These are phyloP conservation scores for Colletotrichum cereale DNA, from an alignment of 2,329 filamentous ascomycete species.

Conservation along the genomic window DNA sequence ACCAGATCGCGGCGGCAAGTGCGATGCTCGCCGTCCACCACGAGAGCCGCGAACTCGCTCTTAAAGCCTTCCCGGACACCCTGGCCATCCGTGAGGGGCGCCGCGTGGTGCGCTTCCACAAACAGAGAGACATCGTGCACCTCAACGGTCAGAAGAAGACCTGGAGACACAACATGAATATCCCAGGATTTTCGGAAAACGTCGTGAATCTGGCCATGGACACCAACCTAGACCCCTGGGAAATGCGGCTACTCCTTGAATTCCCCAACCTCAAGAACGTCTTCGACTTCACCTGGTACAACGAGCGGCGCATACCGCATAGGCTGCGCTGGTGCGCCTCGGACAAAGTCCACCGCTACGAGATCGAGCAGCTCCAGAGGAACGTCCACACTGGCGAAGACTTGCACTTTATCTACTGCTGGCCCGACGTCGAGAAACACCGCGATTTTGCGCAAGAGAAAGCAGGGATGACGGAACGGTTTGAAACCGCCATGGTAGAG, in stretches of 20 bases:
- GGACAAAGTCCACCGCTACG: conserved; percentile 46
- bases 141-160: conserved; percentile 16
- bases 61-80: conserved; percentile 49
- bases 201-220: conserved; percentile 48
- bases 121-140: conserved; percentile 48
- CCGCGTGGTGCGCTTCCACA: conserved; percentile 48
- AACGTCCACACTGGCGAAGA: conserved; percentile 45
- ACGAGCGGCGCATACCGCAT: conserved; percentile 24
- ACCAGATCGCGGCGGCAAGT: conserved; percentile 42
- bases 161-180: conserved; percentile 30
- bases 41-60: conserved; percentile 52
- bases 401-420: conserved; percentile 46
- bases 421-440: conserved; percentile 50
- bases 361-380: conserved; percentile 46
- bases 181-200: conserved; percentile 48
- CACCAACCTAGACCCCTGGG: neutral
- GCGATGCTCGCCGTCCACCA: conserved; percentile 50
- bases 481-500: neutral
- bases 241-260: conserved; percentile 9
- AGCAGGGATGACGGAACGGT: neutral
- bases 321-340: conserved; percentile 50
- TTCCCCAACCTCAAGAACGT: conserved; percentile 47
- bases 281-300: conserved; percentile 43
- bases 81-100: conserved; percentile 47
- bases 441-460: conserved; percentile 47